Conservation (phyloP, 1,284 basidiomycete species). For the Cutaneotrichosporon sp. region DNA sequence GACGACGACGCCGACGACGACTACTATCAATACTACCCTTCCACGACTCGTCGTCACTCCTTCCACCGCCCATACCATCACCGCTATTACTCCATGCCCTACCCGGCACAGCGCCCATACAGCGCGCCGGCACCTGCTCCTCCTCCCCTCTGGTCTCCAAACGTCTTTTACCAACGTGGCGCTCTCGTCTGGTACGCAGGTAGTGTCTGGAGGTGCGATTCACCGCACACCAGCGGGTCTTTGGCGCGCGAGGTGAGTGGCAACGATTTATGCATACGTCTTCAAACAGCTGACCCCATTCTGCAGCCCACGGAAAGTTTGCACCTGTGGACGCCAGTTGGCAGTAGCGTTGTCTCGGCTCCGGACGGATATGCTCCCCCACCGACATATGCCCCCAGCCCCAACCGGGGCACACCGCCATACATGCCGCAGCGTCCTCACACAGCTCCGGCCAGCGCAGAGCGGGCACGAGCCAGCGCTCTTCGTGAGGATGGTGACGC, state of each 20-base stretch:
- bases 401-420: no score
- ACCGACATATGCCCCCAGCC: neutral
- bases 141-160: slow-evolving; percentile 20
- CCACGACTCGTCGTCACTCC: neutral
- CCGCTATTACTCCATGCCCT: slow-evolving; percentile 1
- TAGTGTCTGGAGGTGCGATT: slow-evolving; percentile 37
- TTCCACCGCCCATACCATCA: neutral
- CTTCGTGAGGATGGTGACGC: slow-evolving; percentile 15
- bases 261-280: no score
- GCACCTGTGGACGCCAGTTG: slow-evolving; percentile 38
- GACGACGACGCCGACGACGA: no score
- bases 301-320: slow-evolving; percentile 30
- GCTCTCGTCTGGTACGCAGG: slow-evolving; percentile 34
- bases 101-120: slow-evolving; percentile 1
- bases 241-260: slow-evolving; percentile 9
- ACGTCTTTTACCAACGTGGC: slow-evolving; percentile 27
- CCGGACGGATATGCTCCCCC: neutral
- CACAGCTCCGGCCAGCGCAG: neutral
- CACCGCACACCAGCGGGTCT: slow-evolving; percentile 27
- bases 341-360: slow-evolving; percentile 2
- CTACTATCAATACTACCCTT: no score
- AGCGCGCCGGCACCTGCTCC: neutral
- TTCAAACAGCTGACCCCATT: neutral
- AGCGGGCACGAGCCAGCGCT: slow-evolving; percentile 1
- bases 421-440: neutral